These are phyloP conservation scores for Cenchrus fungigraminus DNA, from an alignment of 176 grass and related monocot species.

Conservation along the genomic window DNA sequence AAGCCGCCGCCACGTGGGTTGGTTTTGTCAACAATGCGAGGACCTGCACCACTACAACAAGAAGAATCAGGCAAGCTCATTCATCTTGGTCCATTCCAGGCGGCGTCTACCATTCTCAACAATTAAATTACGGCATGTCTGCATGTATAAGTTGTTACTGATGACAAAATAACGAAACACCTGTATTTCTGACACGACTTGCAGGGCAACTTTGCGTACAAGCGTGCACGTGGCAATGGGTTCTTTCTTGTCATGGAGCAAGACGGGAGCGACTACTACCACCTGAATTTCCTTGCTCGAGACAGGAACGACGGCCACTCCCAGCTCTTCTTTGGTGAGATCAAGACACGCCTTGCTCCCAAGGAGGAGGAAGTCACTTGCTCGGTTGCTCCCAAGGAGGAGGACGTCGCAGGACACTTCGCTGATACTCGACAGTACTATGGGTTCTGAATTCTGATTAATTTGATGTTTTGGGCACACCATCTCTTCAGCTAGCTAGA, in stretches of 20 bases:
- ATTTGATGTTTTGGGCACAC: too few relatives aligned
- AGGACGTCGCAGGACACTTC: background rate
- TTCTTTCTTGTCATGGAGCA: background rate
- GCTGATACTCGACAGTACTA: background rate
- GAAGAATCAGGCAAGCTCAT: background rate
- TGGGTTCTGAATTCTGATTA: background rate
- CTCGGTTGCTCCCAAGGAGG: background rate
- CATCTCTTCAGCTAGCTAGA: background rate
- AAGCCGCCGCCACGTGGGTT: background rate
- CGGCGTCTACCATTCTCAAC: too few relatives aligned
- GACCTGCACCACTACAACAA: background rate
- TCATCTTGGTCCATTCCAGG: too few relatives aligned
- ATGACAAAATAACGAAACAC: too few relatives aligned
- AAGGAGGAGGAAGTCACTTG: background rate
- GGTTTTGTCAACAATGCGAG: background rate
- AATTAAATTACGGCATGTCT: too few relatives aligned
- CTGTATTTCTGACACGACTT: too few relatives aligned
- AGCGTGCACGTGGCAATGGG: background rate
- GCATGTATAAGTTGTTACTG: too few relatives aligned
- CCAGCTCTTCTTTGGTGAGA: slow-evolving; percentile 10
- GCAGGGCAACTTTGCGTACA: background rate
- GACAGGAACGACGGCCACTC: background rate
- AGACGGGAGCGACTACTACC: background rate
- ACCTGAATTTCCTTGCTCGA: background rate
- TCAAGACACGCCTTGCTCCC: too few relatives aligned